phyloP scores from a whole-genome alignment of 805 yeast species.

The Metschnikowia arizonensis region DNA sequence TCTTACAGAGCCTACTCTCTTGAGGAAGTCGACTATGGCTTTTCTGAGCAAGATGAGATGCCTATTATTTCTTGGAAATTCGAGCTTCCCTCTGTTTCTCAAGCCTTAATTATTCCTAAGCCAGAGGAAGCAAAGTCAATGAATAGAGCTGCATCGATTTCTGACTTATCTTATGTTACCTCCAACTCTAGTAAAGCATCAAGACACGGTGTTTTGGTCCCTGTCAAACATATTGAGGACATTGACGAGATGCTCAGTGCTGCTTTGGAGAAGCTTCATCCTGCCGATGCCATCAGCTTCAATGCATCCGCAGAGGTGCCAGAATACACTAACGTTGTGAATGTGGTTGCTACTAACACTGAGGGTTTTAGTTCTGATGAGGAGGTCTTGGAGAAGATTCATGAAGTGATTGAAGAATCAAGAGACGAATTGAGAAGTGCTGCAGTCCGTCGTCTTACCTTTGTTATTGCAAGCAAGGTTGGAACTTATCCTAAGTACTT shows the following conservation, averaged over 20 bases:
- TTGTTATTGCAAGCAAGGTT: slow-evolving; percentile 75
- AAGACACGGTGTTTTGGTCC: slow-evolving; percentile 80
- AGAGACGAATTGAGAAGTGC: slow-evolving; percentile 66
- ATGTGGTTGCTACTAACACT: slow-evolving; percentile 66
- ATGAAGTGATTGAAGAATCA: slow-evolving; percentile 61
- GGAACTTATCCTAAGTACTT: slow-evolving; percentile 94
- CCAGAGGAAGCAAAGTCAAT: slow-evolving; percentile 38
- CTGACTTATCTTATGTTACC: slow-evolving; percentile 83
- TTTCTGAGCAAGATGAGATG: slow-evolving; percentile 39
- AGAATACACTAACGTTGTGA: slow-evolving; percentile 73
- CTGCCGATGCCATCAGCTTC: slow-evolving; percentile 37
- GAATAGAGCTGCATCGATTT: slow-evolving; percentile 88
- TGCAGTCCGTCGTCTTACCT: slow-evolving; percentile 87
- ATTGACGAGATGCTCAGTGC: slow-evolving; percentile 76
- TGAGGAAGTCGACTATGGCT: slow-evolving; percentile 64
- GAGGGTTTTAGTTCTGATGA: slow-evolving; percentile 74
- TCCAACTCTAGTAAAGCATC: slow-evolving; percentile 65
- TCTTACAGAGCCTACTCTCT: slow-evolving; percentile 95
- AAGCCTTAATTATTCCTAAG: slow-evolving; percentile 61
- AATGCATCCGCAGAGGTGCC: slow-evolving; percentile 30
- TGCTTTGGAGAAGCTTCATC: slow-evolving; percentile 70
- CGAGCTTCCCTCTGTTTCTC: slow-evolving; percentile 72
- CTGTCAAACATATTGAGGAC: slow-evolving; percentile 82
- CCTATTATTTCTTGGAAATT: slow-evolving; percentile 87
- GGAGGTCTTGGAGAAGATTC: slow-evolving; percentile 59